Base-by-base conservation (phyloP, 768 basidiomycete species). In the Galerina sulciceps region DNA sequence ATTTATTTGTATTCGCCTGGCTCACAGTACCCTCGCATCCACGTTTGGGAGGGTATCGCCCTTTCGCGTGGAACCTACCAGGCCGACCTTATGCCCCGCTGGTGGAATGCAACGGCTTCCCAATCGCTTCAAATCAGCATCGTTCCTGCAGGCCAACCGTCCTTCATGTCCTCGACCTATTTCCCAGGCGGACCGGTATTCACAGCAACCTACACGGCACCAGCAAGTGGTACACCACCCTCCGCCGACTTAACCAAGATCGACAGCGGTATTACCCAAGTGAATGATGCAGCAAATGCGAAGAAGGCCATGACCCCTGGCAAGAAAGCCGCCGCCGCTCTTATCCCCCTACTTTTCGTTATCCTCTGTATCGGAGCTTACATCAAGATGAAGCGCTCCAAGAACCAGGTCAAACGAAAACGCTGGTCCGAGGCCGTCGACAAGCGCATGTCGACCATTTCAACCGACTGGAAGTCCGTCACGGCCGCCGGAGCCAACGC, bases 391-490 rank as follows among this genome's bases (percentile, higher is more conserved):
- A 82, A 72, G 50, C 85, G 91, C 58, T 65, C 71, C 31, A 81
- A 73, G 60, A 77, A 78, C 49, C 75, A 74, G 55, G 77, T 81
- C 26, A 80, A 88, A 69, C 79, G 83, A 66, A 80, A 75, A 70
- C 78, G 79, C 18, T 94, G 84, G 79, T 85, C 81, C 40, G 80
- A 86, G 69, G 82, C 78, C 10, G 71, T 94, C 70, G 91, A 94
- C 75, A 86, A 85, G 71, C 88, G 91, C 71, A 93, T 94, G 91
- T 88, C 86, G 2, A 90, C 88, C 48, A 90, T 93, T 63, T 87
- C 86, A 6, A 75, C 81, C 17, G 89, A 92, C 67, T 93, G 91
- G 91, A 88, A 87, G 70, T 79, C 81, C 43, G 85, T 92, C 64
- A 84, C 87, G 8, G 76, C 79, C 5, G 86, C 83, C 4, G 91